Base-by-base conservation (phyloP, 2,329 filamentous ascomycete genomes). In the Iodosphaeria phyllophila region DNA sequence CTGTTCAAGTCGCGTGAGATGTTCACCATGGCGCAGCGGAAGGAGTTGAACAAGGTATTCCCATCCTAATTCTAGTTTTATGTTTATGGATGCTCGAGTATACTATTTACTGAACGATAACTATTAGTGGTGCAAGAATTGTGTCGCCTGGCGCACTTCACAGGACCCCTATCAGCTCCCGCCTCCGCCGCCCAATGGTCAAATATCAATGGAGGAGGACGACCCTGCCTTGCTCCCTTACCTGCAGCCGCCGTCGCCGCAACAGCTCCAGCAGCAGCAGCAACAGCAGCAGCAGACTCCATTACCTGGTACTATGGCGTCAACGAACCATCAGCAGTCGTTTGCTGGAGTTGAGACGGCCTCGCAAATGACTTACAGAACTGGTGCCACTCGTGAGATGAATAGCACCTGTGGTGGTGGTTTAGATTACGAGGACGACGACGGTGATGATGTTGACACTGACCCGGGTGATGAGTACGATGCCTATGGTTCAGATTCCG, bases 11-110 rank as follows among this genome's bases (percentile, higher is more conserved):
- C 32, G 5, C 27, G 36, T 3, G 32, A 41, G 1, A 27, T 32
- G 4, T 54, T 52, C 34, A 52, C 47, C 33, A 46, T 44, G 30
- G 39, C 11, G 11, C 47, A 48, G 9, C 22, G 27, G 16, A 40
- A 46, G n/a, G n/a, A n/a, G n/a, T n/a, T n/a, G 4, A 39, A 35
- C 17, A 31, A 36, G 3, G 28, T 24, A n/a, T n/a, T n/a, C n/a
- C n/a, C 32, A 32, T 16, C 8, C 24, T 29, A 21, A 28, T 23
- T n/a, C 10, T 12, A 16, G 6, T 11, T 12, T n/a, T 16, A 10
- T 21, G n/a, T n/a, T n/a, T n/a, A n/a, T n/a, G n/a, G n/a, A n/a
- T n/a, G n/a, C n/a, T n/a, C n/a, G n/a, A 8, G 6, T 11, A 8
- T 20, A n/a, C 14, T 32, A 14, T 31, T 27, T 23, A 6, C 18